Evolutionary conservation across 2,329 filamentous ascomycete species (phyloP), one percentile per base, ranked within the genome.

Genomic region (Pseudopithomyces maydicus): DNA sequence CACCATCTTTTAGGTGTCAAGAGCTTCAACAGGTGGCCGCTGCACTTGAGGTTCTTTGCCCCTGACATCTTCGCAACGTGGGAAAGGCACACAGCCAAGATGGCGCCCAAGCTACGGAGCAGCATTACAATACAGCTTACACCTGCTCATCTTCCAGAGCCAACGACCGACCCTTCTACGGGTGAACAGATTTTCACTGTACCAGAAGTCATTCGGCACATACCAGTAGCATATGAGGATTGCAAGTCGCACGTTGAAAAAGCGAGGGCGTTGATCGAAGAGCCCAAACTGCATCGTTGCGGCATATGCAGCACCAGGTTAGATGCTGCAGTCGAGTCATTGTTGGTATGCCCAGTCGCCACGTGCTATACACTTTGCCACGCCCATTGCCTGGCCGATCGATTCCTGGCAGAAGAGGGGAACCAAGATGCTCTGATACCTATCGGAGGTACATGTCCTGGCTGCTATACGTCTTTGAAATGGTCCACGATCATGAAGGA

Each of bases 401-500:
- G 65, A 2, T 87, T 88, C 54, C 72, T 86, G 0, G 74, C 77
- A 3, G 74, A 79, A 2, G 73, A 79, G 33, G 65, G 68, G 5
- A 65, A 73, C 14, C 42, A 48, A 15, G 72, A 72, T n/a, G 65
- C 68, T 1, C 67, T 96, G 1, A 69, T 96, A 1, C 94, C 94
- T 0, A 80, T 84, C 1, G 71, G 81, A 33, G 92, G 92, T 2
- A 74, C 67, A 2, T 98, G 94, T 76, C 91, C 91, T 0, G 78
- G 78, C 19, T 98, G 94, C 70, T 76, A 81, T 1, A 79, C 80
- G 0, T 74, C 80, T 4, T 77, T 92, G 1, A 73, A 81, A 49
- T 98, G 94, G 94, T 80, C 82, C 0, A 85, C 90, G 46, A 85
- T 97, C 77, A 89, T 96, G 79, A 93, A 88, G 70, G 93, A 96